Evolutionary conservation across 208 protist species (phyloP).

Genomic region (Entamoeba moshkovskii): DNA sequence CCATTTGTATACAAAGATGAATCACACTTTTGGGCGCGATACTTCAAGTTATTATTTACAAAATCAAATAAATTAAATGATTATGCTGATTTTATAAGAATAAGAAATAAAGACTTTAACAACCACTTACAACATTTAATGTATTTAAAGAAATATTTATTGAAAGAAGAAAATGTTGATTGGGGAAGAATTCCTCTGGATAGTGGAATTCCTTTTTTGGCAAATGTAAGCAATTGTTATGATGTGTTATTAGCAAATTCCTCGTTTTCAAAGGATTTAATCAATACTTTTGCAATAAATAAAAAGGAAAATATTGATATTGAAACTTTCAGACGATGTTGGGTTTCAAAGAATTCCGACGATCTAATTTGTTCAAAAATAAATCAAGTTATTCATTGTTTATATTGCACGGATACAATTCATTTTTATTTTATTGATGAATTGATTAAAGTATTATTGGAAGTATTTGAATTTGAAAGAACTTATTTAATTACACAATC

Average conservation of each 20-base stretch:
- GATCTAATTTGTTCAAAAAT: neutral
- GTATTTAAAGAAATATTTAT: neutral
- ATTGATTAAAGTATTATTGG: neutral
- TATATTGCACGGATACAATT: neutral
- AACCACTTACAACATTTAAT: neutral
- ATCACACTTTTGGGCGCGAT: neutral
- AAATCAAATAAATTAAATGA: neutral
- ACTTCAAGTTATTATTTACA: neutral
- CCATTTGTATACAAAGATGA: neutral
- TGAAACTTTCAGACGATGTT: neutral
- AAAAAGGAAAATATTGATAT: neutral
- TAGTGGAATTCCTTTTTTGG: neutral
- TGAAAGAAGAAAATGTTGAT: neutral
- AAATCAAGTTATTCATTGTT: neutral
- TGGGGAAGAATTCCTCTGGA: neutral
- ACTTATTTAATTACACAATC: neutral
- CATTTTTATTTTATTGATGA: neutral
- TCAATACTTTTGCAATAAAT: neutral
- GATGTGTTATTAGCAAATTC: neutral
- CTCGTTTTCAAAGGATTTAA: neutral
- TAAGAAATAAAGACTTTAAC: neutral
- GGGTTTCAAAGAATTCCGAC: neutral
- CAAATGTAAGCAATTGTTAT: neutral
- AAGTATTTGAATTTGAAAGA: neutral
- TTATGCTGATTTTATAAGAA: neutral